phyloP scores from a whole-genome alignment of 768 basidiomycete genomes.

The Boletellus emodensis region DNA sequence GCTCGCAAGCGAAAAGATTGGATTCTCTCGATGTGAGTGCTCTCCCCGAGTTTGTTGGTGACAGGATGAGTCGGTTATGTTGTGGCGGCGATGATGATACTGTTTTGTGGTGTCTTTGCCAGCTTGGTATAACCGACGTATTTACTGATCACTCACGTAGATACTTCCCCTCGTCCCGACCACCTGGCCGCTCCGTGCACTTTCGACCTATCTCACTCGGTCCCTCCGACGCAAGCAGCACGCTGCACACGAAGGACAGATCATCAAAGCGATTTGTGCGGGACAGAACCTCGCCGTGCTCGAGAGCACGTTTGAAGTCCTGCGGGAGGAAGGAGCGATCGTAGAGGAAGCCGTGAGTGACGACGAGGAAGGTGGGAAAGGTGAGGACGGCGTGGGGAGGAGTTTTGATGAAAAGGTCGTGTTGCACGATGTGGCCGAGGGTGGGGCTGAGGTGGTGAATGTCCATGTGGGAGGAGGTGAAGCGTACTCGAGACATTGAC shows the following conservation, averaged over 20 bases:
- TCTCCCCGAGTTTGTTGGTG: neutral
- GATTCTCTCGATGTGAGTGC: slow-evolving; percentile 70
- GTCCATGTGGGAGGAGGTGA: slow-evolving; percentile 14
- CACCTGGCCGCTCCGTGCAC: slow-evolving; percentile 67
- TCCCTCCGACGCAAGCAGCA: slow-evolving; percentile 78
- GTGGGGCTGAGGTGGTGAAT: slow-evolving; percentile 9
- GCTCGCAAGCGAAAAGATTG: slow-evolving; percentile 75
- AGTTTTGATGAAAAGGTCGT: slow-evolving; percentile 45
- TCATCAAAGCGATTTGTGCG: slow-evolving; percentile 72
- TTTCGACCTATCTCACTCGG: slow-evolving; percentile 75
- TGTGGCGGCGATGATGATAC: neutral
- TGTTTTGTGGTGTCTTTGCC: neutral
- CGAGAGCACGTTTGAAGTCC: slow-evolving; percentile 52
- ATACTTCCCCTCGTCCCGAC: slow-evolving; percentile 64
- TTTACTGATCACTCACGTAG: slow-evolving; percentile 31
- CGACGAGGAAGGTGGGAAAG: slow-evolving; percentile 32
- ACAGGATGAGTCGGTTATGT: neutral
- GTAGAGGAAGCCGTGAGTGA: slow-evolving; percentile 58
- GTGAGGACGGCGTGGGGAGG: slow-evolving; percentile 12
- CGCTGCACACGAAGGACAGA: slow-evolving; percentile 60
- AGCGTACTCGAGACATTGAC: neutral
- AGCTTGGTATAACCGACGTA: neutral
- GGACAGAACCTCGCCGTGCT: slow-evolving; percentile 77
- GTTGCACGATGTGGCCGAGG: slow-evolving; percentile 15
- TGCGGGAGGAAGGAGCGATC: slow-evolving; percentile 62